A percentile compares a stretch with the other conserved stretches of the same genome.
These are phyloP conservation scores for Xerocomus minutiporus DNA, from an alignment of 1,284 basidiomycete genomes.

Conservation along the genomic window DNA sequence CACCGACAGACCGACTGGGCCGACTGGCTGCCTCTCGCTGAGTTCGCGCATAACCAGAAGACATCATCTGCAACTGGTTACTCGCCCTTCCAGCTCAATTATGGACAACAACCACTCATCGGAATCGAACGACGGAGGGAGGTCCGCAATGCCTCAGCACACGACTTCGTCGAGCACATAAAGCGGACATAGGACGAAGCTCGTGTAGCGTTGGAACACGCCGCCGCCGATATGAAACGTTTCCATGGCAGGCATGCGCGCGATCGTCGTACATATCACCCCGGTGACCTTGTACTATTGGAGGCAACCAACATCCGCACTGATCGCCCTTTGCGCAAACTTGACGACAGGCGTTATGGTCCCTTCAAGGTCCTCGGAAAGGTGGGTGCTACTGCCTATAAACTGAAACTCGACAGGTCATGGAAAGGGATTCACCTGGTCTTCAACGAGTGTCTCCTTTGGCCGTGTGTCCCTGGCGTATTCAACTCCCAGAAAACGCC, in stretches of 20 bases:
- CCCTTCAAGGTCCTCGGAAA: neutral
- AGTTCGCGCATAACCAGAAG: conserved; percentile 28
- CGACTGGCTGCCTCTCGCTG: conserved; percentile 26
- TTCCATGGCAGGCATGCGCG: neutral
- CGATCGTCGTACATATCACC: neutral
- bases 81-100: neutral
- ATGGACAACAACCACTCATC: neutral
- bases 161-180: neutral
- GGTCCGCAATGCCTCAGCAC: neutral
- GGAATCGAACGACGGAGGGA: neutral
- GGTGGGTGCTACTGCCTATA: neutral
- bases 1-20: conserved; percentile 30
- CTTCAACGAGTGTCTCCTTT: neutral
- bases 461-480: neutral
- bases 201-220: accelerated
- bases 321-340: neutral
- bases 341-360: neutral
- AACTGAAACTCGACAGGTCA: neutral
- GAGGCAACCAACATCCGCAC: neutral
- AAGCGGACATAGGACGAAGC: neutral
- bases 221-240: neutral
- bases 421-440: neutral
- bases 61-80: neutral
- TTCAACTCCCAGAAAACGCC: neutral
- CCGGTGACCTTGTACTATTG: neutral